A percentile compares a stretch with the other conserved stretches of the same genome.
Evolutionary conservation across 352 stramenopile species (phyloP).

Genomic region (Globisporangium solare): DNA sequence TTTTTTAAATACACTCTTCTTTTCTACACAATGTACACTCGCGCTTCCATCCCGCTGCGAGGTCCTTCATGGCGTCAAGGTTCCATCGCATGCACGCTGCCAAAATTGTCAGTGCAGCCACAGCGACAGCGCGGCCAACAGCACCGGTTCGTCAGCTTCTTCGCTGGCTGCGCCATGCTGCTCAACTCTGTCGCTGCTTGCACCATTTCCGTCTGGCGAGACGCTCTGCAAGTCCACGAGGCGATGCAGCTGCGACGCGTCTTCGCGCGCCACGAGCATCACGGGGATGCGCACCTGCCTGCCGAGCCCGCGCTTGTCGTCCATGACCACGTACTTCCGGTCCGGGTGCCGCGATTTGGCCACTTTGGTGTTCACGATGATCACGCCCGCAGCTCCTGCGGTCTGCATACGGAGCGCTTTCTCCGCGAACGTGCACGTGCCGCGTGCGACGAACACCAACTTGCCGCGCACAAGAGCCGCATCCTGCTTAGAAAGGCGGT

Average conservation of each 20-base stretch:
- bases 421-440: slow-evolving; percentile 70
- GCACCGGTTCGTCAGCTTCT: slow-evolving; percentile 5
- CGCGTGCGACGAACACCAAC: slow-evolving; percentile 66
- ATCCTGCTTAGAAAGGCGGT: slow-evolving; percentile 18
- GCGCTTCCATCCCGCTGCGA: neutral
- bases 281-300: slow-evolving; percentile 55
- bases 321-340: slow-evolving; percentile 62
- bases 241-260: slow-evolving; percentile 43
- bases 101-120: slow-evolving; percentile 48
- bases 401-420: slow-evolving; percentile 67
- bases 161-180: neutral
- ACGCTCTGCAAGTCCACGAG: slow-evolving; percentile 15
- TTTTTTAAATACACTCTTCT: neutral
- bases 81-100: neutral
- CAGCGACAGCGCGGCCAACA: slow-evolving; percentile 49
- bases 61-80: neutral
- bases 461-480: slow-evolving; percentile 30
- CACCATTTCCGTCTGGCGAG: slow-evolving; percentile 3
- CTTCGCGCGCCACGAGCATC: slow-evolving; percentile 55
- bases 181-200: slow-evolving; percentile 1
- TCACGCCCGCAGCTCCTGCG: slow-evolving; percentile 46
- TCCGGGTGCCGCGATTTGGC: slow-evolving; percentile 29
- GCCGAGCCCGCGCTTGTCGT: slow-evolving; percentile 41
- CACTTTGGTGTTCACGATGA: slow-evolving; percentile 73
- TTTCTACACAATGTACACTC: neutral